Conservation (phyloP, 2,329 filamentous ascomycete genomes). For the Zymoseptoria ardabiliae region DNA sequence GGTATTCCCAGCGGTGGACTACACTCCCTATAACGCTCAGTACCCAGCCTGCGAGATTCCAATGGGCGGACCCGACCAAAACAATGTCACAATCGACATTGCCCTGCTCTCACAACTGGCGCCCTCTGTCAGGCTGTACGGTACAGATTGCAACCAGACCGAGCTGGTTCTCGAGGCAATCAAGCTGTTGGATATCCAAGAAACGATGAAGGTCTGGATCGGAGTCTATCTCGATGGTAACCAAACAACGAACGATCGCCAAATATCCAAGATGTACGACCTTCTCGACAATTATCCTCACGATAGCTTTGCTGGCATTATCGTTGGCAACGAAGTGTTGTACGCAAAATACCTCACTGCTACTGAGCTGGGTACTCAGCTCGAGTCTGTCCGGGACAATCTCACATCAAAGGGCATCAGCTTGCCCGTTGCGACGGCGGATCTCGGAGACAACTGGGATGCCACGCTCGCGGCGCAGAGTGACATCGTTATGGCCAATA, state of each 20-base stretch:
- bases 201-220: constrained; percentile 81
- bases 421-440: constrained; percentile 76
- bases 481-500: constrained; percentile 91
- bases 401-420: constrained; percentile 59
- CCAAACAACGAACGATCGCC: constrained; percentile 71
- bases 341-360: constrained; percentile 60
- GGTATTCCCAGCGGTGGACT: constrained; percentile 92
- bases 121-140: constrained; percentile 80
- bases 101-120: constrained; percentile 86
- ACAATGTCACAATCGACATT: constrained; percentile 87
- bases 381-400: constrained; percentile 64
- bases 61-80: constrained; percentile 71
- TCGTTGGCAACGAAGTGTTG: constrained; percentile 58
- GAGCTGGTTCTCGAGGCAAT: constrained; percentile 86
- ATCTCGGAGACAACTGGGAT: constrained; percentile 85
- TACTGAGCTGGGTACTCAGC: constrained; percentile 53
- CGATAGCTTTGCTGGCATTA: constrained; percentile 51
- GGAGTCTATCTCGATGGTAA: constrained; percentile 90
- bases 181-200: constrained; percentile 59
- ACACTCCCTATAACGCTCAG: constrained; percentile 84
- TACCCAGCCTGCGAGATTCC: constrained; percentile 69
- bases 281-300: constrained; percentile 61
- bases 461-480: constrained; percentile 58
- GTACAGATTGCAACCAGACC: constrained; percentile 96
- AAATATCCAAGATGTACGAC: constrained; percentile 75